Evolutionary conservation across 768 basidiomycete species (phyloP), one percentile per base, ranked within the genome.

Genomic region (Boletus pseudo-olivaceus): DNA sequence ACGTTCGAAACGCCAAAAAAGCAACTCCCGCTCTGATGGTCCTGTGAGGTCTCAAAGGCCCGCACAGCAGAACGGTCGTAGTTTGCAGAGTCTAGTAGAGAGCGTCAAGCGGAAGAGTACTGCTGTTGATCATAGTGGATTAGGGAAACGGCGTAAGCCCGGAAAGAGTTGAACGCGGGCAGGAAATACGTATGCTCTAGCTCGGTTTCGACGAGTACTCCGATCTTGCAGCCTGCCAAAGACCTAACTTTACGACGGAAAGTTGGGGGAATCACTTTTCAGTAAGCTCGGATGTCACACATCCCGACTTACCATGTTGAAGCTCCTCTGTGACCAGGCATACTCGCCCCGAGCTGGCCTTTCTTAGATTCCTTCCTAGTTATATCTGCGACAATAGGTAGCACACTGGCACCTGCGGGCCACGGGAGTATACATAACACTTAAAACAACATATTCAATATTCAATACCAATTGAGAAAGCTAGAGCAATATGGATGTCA

Each of bases 61-160:
- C 12, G 52, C 45, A 30, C 57, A 23, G 12, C 60, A 56, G 30
- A 48, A 38, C 10, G 53, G 59, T 30, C 72, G 71, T 41, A 79
- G 72, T 56, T 72, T 97, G 51, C 73, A 81, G 54, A 83, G 72
- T 54, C 74, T 98, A 35, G 90, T 94, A 32, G 88, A 91, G 64
- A 90, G 88, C 55, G 85, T 97, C 33, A 97, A 97, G 74, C 78
- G 92, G 53, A 94, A 90, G 70, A 87, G 81, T 54, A 63, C 67
- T 12, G 61, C 68, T 6, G 57, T 57, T 10, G 64, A 60, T n/a
- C 55, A 61, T 19, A 37, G 55, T 5, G 69, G 66, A 12, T 55
- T 67, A 23, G 78, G 78, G 39, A 79, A 77, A 56, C 66, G 78
- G 30, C 67, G 69, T 34, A 79, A 72, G 45, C 27, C 73, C 3